phyloP scores from a whole-genome alignment of 768 basidiomycete species.

The Agrocybe chaxingu region DNA sequence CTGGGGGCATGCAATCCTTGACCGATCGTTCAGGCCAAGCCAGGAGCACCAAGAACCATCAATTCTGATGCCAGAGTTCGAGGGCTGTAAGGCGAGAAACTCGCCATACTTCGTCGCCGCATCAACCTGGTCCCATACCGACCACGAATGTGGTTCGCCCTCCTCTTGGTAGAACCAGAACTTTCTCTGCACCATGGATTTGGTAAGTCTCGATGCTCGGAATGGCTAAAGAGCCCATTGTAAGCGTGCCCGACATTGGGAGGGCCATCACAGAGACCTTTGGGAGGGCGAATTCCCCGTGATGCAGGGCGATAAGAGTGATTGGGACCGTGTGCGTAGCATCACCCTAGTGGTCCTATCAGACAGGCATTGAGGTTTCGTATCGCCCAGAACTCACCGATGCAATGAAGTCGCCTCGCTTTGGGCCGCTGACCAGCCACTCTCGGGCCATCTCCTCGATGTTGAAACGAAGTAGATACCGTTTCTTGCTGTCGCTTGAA shows the following conservation, averaged over 20 bases:
- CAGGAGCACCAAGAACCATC: too few relatives aligned
- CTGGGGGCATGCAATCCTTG: too few relatives aligned
- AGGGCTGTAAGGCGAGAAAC: too few relatives aligned
- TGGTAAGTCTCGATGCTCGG: conserved; percentile 81
- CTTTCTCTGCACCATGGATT: conserved; percentile 76
- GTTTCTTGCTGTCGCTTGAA: conserved; percentile 33
- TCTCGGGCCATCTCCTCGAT: conserved; percentile 77
- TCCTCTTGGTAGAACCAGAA: conserved; percentile 80
- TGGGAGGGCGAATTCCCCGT: conserved; percentile 78
- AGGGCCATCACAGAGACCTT: conserved; percentile 64
- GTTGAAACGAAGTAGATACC: conserved; percentile 71
- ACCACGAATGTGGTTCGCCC: conserved; percentile 81
- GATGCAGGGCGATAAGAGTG: conserved; percentile 82
- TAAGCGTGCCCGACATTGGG: conserved; percentile 45
- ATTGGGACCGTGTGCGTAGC: conserved; percentile 57
- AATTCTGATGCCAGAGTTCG: too few relatives aligned
- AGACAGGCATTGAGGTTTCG: background rate
- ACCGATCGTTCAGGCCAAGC: too few relatives aligned
- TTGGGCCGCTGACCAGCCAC: conserved; percentile 88
- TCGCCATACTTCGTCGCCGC: too few relatives aligned
- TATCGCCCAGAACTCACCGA: conserved; percentile 41
- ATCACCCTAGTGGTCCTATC: conserved; percentile 48
- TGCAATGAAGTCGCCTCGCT: conserved; percentile 79
- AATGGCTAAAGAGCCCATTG: conserved; percentile 56
- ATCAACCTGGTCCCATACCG: conserved; percentile 54